A percentile compares a stretch with the other conserved stretches of the same genome.
These are phyloP conservation scores for Umbelopsis ramanniana DNA, from an alignment of 192 early-diverging fungal species.

Conservation along the genomic window DNA sequence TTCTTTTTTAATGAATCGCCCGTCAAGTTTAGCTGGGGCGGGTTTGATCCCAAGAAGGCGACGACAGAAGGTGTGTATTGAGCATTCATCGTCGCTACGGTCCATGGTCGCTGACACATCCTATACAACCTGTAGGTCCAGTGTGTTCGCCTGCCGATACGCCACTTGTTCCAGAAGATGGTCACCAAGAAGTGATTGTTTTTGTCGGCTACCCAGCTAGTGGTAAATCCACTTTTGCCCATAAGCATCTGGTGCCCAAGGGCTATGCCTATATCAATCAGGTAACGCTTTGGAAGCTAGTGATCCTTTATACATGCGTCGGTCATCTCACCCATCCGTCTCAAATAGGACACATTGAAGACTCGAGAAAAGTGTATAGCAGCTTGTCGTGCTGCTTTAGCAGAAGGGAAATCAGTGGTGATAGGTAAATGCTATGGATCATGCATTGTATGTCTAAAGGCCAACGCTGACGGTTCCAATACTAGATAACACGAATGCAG, in stretches of 20 bases:
- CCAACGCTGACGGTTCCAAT: background rate
- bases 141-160: slow-evolving; percentile 43
- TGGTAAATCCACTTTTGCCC: slow-evolving; percentile 82
- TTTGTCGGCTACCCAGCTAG: slow-evolving; percentile 84
- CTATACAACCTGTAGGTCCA: slow-evolving; percentile 26
- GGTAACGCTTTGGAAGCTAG: slow-evolving; percentile 17
- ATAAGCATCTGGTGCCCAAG: slow-evolving; percentile 60
- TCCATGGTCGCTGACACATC: background rate
- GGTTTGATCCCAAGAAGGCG: slow-evolving; percentile 52
- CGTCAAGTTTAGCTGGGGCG: slow-evolving; percentile 50
- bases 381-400: slow-evolving; percentile 55
- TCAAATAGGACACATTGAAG: slow-evolving; percentile 73
- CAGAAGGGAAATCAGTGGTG: slow-evolving; percentile 61
- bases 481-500: slow-evolving; percentile 84
- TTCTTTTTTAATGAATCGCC: slow-evolving; percentile 62
- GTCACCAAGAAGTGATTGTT: slow-evolving; percentile 64
- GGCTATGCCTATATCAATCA: slow-evolving; percentile 78
- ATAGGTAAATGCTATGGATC: slow-evolving; percentile 59
- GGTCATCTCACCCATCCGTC: background rate
- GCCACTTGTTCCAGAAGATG: slow-evolving; percentile 33
- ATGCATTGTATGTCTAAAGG: background rate
- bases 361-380: slow-evolving; percentile 76
- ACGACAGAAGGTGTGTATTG: slow-evolving; percentile 34
- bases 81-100: too few relatives aligned
- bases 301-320: background rate